Evolutionary conservation across 371 early-diverging fungal genomes (phyloP).

Genomic region (Basidiobolus meristosporus): DNA sequence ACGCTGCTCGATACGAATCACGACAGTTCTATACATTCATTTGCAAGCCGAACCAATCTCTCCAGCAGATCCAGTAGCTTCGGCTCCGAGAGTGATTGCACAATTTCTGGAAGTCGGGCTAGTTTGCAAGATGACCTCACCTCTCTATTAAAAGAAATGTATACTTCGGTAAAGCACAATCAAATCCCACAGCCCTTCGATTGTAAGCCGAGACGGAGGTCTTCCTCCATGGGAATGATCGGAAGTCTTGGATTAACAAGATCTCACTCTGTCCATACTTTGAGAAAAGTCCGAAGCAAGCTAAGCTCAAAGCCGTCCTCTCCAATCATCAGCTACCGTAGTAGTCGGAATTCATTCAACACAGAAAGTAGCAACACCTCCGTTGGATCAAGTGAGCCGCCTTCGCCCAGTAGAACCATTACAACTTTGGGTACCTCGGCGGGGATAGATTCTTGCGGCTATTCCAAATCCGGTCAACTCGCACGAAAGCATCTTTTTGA

Average conservation of each 20-base stretch:
- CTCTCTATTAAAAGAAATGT: slow-evolving; percentile 31
- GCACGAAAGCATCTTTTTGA: slow-evolving; percentile 74
- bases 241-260: slow-evolving; percentile 3
- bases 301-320: not conserved
- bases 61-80: too few relatives aligned
- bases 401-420: not conserved
- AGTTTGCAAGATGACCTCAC: slow-evolving; percentile 7
- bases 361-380: not conserved
- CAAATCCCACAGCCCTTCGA: slow-evolving; percentile 51
- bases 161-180: slow-evolving; percentile 45
- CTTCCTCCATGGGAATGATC: not conserved
- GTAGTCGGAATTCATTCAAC: not conserved
- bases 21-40: too few relatives aligned
- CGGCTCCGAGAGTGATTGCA: too few relatives aligned
- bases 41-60: too few relatives aligned
- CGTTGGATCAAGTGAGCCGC: too few relatives aligned
- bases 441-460: too few relatives aligned
- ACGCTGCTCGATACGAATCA: slow-evolving; percentile 2
- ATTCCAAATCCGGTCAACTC: slow-evolving; percentile 27
- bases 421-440: not conserved
- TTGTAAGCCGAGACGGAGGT: not conserved
- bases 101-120: slow-evolving; percentile 1
- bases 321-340: not conserved
- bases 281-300: slow-evolving; percentile 1
- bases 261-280: slow-evolving; percentile 6